Evolutionary conservation across 129 eudicot genomes (phyloP).

Genomic region (carrot (Daucus carota)): DH1_v3.0 NC_030381.2:31116001-31116500

Average conservation of each 20-base stretch:
- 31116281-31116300: slow-evolving; percentile 49
- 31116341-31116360: slow-evolving; percentile 93
- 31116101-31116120: slow-evolving; percentile 17
- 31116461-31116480: slow-evolving; percentile 94
- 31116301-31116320: slow-evolving; percentile 74
- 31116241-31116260: slow-evolving; percentile 36
- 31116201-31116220: slow-evolving; percentile 29
- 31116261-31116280: slow-evolving; percentile 25
- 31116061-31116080: neutral
- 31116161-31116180: slow-evolving; percentile 70
- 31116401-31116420: slow-evolving; percentile 74
- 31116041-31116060: neutral
- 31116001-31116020: neutral
- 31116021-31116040: neutral
- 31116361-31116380: slow-evolving; percentile 96
- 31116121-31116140: slow-evolving; percentile 87
- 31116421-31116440: slow-evolving; percentile 67
- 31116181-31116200: slow-evolving; percentile 43
- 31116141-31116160: slow-evolving; percentile 51
- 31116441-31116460: slow-evolving; percentile 87
- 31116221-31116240: slow-evolving; percentile 56
- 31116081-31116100: neutral
- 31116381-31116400: slow-evolving; percentile 99
- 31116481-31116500: neutral
- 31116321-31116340: slow-evolving; percentile 99